A percentile compares a stretch with the other conserved stretches of the same genome.
Evolutionary conservation across 1,284 basidiomycete species (phyloP).

Genomic region (Apiotrichum brassicae): DNA sequence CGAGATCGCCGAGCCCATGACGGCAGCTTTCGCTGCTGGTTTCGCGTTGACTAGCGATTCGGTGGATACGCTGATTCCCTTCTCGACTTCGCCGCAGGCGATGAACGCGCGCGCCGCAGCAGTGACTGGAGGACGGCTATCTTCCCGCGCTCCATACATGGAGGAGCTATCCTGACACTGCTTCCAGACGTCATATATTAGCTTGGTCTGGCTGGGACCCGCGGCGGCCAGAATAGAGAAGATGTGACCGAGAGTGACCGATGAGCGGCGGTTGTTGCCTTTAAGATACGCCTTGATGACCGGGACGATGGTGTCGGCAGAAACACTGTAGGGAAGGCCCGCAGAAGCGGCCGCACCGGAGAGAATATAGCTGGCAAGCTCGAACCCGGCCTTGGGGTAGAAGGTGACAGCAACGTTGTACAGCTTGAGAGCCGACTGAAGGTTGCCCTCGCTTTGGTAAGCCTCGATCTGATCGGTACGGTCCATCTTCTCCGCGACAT

Average conservation of each 20-base stretch:
- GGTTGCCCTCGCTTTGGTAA: conserved; percentile 58
- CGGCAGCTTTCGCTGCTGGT: background rate
- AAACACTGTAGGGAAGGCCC: background rate
- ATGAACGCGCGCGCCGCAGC: conserved; percentile 58
- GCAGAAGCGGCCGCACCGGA: conserved; percentile 3
- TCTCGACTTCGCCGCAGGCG: background rate
- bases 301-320: background rate
- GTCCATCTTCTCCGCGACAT: background rate
- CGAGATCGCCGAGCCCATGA: background rate
- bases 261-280: background rate
- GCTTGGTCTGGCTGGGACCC: conserved; percentile 3
- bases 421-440: conserved; percentile 58
- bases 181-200: background rate
- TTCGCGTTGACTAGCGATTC: background rate
- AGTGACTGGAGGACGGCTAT: background rate
- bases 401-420: conserved; percentile 41
- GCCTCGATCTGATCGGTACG: conserved; percentile 18
- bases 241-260: background rate
- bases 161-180: background rate
- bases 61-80: background rate
- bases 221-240: background rate
- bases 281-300: background rate
- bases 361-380: conserved; percentile 1
- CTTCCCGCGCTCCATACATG: background rate
- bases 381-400: conserved; percentile 27